Evolutionary conservation across 805 yeast species (phyloP).

Genomic region (Nakazawaea ernobii): DNA sequence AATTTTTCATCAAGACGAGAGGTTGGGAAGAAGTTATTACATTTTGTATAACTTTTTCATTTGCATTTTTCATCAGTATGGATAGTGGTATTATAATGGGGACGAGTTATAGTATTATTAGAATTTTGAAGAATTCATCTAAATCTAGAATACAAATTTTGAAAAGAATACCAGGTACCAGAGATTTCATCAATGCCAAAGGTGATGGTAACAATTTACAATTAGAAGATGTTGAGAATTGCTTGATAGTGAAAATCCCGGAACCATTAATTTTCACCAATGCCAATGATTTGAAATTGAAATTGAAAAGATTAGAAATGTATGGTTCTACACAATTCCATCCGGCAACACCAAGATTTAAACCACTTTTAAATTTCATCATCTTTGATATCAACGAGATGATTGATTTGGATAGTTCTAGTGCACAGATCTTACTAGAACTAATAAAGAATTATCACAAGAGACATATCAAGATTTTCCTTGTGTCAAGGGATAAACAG

Average conservation of each 20-base stretch:
- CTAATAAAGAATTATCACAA: slow-evolving; percentile 51
- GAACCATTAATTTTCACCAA: slow-evolving; percentile 89
- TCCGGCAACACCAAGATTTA: slow-evolving; percentile 62
- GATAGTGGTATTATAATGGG: slow-evolving; percentile 92
- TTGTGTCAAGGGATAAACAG: slow-evolving; percentile 27
- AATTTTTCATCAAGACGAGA: slow-evolving; percentile 62
- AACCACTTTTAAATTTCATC: slow-evolving; percentile 46
- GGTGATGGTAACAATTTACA: slow-evolving; percentile 25
- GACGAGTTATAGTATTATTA: slow-evolving; percentile 66
- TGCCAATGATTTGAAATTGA: slow-evolving; percentile 64
- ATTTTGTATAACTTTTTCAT: slow-evolving; percentile 54
- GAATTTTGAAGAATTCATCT: slow-evolving; percentile 78
- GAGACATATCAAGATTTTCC: slow-evolving; percentile 50
- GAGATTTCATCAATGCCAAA: slow-evolving; percentile 67
- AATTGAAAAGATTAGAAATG: slow-evolving; percentile 64
- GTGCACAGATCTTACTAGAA: slow-evolving; percentile 64
- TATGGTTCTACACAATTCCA: slow-evolving; percentile 73
- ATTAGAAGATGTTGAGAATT: slow-evolving; percentile 52
- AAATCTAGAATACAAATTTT: slow-evolving; percentile 79
- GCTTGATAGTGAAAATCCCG: slow-evolving; percentile 73
- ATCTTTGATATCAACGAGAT: slow-evolving; percentile 78
- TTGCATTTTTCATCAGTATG: slow-evolving; percentile 69
- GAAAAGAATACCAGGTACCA: slow-evolving; percentile 51
- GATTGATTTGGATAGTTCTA: slow-evolving; percentile 75
- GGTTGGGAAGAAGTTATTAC: slow-evolving; percentile 78